These are phyloP conservation scores for Daldinia caldariorum DNA, from an alignment of 495 filamentous ascomycete genomes.

Conservation along the genomic window DNA sequence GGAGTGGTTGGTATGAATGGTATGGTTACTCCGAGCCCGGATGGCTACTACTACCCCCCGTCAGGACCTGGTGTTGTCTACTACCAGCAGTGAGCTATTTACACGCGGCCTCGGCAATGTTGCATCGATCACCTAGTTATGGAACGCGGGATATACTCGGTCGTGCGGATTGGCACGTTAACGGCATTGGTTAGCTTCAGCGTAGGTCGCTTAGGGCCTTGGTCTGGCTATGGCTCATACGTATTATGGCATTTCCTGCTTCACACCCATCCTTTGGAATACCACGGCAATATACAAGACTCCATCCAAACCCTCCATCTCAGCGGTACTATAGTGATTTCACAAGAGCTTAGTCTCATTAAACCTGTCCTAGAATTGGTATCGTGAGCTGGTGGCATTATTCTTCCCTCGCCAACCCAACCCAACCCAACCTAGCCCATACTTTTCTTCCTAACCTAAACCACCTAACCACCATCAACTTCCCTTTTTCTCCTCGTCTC, in stretches of 20 bases:
- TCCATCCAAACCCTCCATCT: conserved; percentile 12
- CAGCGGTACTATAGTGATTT: conserved; percentile 27
- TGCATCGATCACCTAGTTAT: conserved; percentile 13
- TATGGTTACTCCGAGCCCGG: conserved; percentile 78
- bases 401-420: conserved; percentile 15
- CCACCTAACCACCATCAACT: not conserved
- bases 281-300: conserved; percentile 27
- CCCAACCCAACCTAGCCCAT: not conserved
- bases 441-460: conserved; percentile 2
- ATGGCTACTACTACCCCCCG: conserved; percentile 79
- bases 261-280: conserved; percentile 18
- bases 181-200: conserved; percentile 14
- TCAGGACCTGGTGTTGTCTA: conserved; percentile 71
- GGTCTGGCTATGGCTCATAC: conserved; percentile 19
- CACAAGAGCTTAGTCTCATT: conserved; percentile 10
- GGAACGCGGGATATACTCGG: conserved; percentile 13
- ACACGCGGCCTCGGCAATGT: not conserved
- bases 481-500: not conserved
- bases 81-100: conserved; percentile 61
- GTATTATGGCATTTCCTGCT: conserved; percentile 19
- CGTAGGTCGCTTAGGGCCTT: conserved; percentile 18
- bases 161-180: conserved; percentile 1
- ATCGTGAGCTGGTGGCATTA: conserved; percentile 1
- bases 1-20: conserved; percentile 78
- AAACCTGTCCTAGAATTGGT: conserved; percentile 8